phyloP scores from a whole-genome alignment of 257 asterid genomes.

The Scutellaria barbata region DNA sequence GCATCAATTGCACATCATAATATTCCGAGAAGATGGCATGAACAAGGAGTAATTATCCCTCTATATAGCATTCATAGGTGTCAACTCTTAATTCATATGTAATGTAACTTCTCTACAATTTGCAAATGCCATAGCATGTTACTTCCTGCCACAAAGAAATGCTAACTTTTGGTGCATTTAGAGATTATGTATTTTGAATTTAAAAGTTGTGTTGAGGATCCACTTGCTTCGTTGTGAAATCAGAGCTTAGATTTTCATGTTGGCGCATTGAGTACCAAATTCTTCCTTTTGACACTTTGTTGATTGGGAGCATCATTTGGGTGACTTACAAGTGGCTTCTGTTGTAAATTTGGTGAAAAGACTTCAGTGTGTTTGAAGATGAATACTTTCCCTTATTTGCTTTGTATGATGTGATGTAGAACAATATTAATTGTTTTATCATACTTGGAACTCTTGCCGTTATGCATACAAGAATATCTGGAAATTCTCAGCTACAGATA shows the following conservation, averaged over 20 bases:
- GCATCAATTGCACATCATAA: constrained; percentile 18
- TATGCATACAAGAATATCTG: constrained; percentile 18
- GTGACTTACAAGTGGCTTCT: background rate
- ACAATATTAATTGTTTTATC: constrained; percentile 24
- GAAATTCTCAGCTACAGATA: constrained; percentile 8
- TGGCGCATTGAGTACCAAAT: constrained; percentile 16
- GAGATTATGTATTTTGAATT: constrained; percentile 7
- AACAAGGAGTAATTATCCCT: constrained; percentile 19
- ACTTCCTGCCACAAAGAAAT: constrained; percentile 21
- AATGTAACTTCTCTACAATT: constrained; percentile 7
- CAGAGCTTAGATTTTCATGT: constrained; percentile 6
- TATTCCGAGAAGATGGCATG: constrained; percentile 24
- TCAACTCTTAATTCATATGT: constrained; percentile 22
- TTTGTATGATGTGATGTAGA: constrained; percentile 16
- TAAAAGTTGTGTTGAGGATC: background rate
- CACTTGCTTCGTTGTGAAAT: constrained; percentile 1
- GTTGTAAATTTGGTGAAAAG: background rate
- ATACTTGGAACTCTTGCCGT: constrained; percentile 27
- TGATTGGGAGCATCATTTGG: background rate
- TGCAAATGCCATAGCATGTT: constrained; percentile 22
- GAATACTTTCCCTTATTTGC: constrained; percentile 22
- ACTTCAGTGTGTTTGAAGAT: constrained; percentile 5
- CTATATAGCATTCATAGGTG: constrained; percentile 22
- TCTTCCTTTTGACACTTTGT: constrained; percentile 17
- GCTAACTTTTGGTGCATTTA: constrained; percentile 21